Conservation (phyloP, 1,284 basidiomycete species). For the Calocybe gambosa region DNA sequence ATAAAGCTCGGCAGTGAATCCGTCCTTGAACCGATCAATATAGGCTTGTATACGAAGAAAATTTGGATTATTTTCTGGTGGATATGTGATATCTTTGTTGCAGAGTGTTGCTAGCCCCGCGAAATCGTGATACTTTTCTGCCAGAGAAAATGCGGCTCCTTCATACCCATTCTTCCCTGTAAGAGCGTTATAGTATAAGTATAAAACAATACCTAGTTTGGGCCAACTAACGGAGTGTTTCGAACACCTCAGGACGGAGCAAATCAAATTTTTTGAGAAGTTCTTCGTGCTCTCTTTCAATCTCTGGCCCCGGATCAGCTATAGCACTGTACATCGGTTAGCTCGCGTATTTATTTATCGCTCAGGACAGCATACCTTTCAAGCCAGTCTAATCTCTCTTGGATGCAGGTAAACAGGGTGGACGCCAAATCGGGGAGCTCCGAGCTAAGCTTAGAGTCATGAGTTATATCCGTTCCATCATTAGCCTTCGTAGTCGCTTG, state of each 20-base stretch:
- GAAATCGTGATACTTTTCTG: constrained; percentile 85
- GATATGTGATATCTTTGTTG: constrained; percentile 60
- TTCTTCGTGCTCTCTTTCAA: constrained; percentile 47
- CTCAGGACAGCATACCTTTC: constrained; percentile 40
- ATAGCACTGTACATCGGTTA: constrained; percentile 28
- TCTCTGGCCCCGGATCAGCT: constrained; percentile 38
- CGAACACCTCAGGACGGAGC: constrained; percentile 68
- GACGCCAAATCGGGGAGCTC: constrained; percentile 73
- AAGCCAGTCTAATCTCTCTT: constrained; percentile 69
- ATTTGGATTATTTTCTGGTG: constrained; percentile 58
- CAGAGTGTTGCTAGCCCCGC: constrained; percentile 77
- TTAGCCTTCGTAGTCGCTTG: constrained; percentile 54
- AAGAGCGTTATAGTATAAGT: constrained; percentile 6
- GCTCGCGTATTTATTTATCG: background rate
- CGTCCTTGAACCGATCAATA: constrained; percentile 75
- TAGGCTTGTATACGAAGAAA: constrained; percentile 60
- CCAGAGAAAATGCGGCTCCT: constrained; percentile 71
- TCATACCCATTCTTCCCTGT: constrained; percentile 64
- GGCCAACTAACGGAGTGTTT: constrained; percentile 60
- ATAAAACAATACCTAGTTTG: constrained; percentile 12
- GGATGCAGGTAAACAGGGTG: constrained; percentile 64
- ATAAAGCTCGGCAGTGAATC: constrained; percentile 86
- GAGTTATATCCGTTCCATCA: constrained; percentile 28
- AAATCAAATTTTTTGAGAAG: constrained; percentile 62
- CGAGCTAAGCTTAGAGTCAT: constrained; percentile 34